Percentiles rank a stretch among this genome's conserved stretches.
Conservation (phyloP, 1,284 basidiomycete genomes). For the Melanopsichium pennsylvanicum region DNA sequence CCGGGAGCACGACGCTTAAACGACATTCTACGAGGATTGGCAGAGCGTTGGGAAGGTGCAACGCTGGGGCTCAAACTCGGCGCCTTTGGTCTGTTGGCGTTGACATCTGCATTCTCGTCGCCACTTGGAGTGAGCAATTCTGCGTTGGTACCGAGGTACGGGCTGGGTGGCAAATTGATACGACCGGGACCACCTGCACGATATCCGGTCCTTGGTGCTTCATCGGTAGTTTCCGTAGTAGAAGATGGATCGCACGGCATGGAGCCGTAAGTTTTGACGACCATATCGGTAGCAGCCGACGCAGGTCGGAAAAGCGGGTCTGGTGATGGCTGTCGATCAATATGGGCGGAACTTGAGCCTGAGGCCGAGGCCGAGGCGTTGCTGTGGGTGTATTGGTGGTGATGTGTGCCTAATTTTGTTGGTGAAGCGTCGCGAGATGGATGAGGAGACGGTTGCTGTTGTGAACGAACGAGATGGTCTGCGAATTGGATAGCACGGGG, state of each 20-base stretch:
- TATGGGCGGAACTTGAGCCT: not conserved
- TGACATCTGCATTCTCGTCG: constrained; percentile 3
- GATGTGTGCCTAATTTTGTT: constrained; percentile 4
- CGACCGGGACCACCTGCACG: constrained; percentile 33
- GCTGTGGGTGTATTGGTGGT: not conserved
- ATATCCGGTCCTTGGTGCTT: constrained; percentile 11
- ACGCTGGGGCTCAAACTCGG: constrained; percentile 29
- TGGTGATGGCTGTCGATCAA: constrained; percentile 11
- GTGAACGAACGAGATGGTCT: constrained; percentile 21
- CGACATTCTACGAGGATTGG: constrained; percentile 30
- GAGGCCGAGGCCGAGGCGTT: not conserved
- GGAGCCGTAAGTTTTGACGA: constrained; percentile 25
- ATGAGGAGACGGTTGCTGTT: constrained; percentile 13
- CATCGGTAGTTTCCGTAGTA: not conserved
- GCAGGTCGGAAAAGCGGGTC: constrained; percentile 21
- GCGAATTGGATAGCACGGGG: constrained; percentile 39
- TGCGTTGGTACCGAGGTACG: constrained; percentile 6
- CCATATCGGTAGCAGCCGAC: constrained; percentile 19
- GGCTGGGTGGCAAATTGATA: constrained; percentile 38
- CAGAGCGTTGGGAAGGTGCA: constrained; percentile 10
- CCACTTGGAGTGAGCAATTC: constrained; percentile 17
- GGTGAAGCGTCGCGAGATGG: constrained; percentile 23
- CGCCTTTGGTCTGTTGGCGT: constrained; percentile 5
- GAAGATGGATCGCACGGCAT: constrained; percentile 3
- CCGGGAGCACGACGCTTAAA: constrained; percentile 40